phyloP scores from a whole-genome alignment of 345 rosid species.

The Ricinus communis region DNA sequence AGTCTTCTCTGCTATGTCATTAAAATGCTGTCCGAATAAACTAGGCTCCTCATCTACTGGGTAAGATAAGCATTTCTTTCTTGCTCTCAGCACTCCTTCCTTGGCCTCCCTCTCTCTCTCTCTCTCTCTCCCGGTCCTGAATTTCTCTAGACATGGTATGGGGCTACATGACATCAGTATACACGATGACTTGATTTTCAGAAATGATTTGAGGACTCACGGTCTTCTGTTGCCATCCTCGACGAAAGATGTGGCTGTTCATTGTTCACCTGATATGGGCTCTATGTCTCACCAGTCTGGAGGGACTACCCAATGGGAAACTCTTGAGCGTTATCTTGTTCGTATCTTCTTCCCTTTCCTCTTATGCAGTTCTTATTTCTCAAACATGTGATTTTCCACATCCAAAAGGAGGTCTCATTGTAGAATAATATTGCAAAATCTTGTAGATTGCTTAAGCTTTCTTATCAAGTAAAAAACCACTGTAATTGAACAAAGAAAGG shows the following conservation, averaged over 20 bases:
- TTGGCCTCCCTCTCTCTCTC: neutral
- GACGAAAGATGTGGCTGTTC: conserved; percentile 48
- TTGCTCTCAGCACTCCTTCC: neutral
- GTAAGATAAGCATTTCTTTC: conserved; percentile 27
- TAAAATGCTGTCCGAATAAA: conserved; percentile 76
- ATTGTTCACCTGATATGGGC: conserved; percentile 54
- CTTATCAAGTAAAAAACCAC: no score
- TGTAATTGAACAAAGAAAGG: no score
- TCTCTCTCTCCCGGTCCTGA: neutral
- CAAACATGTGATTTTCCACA: no score
- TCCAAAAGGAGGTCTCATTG: no score
- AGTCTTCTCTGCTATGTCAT: conserved; percentile 68
- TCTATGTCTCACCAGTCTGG: conserved; percentile 40
- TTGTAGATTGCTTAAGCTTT: no score
- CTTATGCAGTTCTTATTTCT: conserved; percentile 2
- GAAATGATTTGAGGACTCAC: conserved; percentile 45
- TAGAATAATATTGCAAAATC: no score
- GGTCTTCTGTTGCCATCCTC: conserved; percentile 62
- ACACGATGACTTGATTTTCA: conserved; percentile 13
- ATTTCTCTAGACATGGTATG: neutral
- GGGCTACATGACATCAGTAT: neutral
- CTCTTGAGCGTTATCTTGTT: conserved; percentile 88
- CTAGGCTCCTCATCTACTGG: conserved; percentile 39
- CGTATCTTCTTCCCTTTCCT: conserved; percentile 37
- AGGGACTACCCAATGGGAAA: conserved; percentile 74